Conservation (phyloP, 2,329 filamentous ascomycete species). For the Diaporthe sp. region DNA sequence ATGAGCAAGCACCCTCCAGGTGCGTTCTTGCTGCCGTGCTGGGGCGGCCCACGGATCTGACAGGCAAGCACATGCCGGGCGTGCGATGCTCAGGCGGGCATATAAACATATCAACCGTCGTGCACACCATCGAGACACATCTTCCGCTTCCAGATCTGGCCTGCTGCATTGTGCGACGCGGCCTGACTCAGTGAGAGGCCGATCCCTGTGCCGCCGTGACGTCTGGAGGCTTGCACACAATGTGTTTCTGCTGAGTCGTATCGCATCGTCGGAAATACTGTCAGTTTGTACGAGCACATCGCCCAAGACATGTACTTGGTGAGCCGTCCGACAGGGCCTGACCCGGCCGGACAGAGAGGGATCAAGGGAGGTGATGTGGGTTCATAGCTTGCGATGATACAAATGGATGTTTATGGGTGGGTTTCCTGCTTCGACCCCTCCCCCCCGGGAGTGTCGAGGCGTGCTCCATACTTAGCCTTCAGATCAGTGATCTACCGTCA, state of each 20-base stretch:
- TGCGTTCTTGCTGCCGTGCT: neutral
- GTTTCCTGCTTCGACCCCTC: conserved; percentile 4
- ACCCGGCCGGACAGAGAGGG: neutral
- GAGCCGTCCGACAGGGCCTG: neutral
- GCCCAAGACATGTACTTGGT: conserved; percentile 23
- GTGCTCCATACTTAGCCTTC: conserved; percentile 26
- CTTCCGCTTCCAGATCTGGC: conserved; percentile 33
- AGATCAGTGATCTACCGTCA: conserved; percentile 33
- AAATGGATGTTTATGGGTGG: conserved; percentile 5
- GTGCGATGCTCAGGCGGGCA: conserved; percentile 7
- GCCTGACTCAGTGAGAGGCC: conserved; percentile 34
- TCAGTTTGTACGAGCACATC: neutral
- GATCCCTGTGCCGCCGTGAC: conserved; percentile 34
- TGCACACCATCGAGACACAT: conserved; percentile 9
- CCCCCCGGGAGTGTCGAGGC: conserved; percentile 16
- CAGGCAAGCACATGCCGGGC: conserved; percentile 22
- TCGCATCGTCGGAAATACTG: conserved; percentile 9
- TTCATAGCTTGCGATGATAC: conserved; percentile 16
- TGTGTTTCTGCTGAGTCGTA: conserved; percentile 9
- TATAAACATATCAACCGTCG: conserved; percentile 4
- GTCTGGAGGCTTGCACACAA: conserved; percentile 12
- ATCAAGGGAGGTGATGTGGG: conserved; percentile 3
- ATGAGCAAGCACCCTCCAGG: neutral
- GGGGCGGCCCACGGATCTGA: neutral
- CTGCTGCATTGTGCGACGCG: conserved; percentile 40